phyloP scores from a whole-genome alignment of 257 asterid species.

The Solanum medicagineum region DNA sequence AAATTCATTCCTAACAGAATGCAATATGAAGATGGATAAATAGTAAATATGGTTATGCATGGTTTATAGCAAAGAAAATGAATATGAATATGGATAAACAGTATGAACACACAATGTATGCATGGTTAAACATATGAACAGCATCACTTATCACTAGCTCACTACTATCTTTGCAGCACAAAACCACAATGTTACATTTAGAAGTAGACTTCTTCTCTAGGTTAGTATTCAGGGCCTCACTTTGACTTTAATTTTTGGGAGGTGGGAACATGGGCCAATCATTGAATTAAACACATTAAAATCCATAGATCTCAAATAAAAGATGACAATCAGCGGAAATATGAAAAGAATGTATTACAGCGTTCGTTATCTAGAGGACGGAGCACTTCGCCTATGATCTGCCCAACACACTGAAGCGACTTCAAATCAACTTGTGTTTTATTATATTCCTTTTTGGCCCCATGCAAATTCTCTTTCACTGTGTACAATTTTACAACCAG shows the following conservation, averaged over 20 bases:
- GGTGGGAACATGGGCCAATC: neutral
- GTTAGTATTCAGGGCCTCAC: neutral
- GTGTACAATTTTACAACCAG: constrained; percentile 2
- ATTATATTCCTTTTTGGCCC: constrained; percentile 68
- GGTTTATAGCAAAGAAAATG: neutral
- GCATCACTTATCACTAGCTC: neutral
- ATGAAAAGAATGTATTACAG: constrained; percentile 25
- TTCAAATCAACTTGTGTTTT: constrained; percentile 91
- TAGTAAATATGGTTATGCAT: neutral
- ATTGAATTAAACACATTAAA: neutral
- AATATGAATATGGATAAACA: neutral
- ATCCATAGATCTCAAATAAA: neutral
- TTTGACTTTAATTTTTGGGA: neutral
- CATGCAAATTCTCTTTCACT: constrained; percentile 61
- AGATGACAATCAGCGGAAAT: neutral
- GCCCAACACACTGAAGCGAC: constrained; percentile 93
- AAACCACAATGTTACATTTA: neutral
- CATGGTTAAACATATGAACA: neutral
- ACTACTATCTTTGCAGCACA: neutral
- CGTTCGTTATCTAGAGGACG: constrained; percentile 88
- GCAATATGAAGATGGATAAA: neutral
- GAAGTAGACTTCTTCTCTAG: neutral
- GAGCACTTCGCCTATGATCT: constrained; percentile 93
- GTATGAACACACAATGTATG: neutral
- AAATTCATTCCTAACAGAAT: neutral